Evolutionary conservation across 2,329 filamentous ascomycete species (phyloP).

Genomic region (Incumbomyces lentus): DNA sequence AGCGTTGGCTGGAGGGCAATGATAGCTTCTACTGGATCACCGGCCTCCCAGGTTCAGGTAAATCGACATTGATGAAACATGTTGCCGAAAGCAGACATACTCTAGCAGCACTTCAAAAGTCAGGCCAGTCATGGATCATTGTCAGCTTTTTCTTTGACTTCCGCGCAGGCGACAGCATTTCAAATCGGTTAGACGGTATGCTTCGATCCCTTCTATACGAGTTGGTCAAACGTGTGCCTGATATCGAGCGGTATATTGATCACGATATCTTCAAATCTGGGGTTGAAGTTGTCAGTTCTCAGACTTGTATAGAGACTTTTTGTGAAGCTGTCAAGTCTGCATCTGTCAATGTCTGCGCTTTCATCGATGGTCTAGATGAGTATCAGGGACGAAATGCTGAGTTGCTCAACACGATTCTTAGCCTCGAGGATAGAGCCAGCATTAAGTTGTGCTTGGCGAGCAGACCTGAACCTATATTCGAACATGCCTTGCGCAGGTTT

Average conservation of each 20-base stretch:
- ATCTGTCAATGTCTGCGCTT: neutral
- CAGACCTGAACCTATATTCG: conserved; percentile 2
- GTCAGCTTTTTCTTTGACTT: conserved; percentile 4
- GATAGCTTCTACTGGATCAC: conserved; percentile 7
- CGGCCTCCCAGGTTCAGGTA: conserved; percentile 34
- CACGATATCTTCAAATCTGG: neutral
- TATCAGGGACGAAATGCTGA: neutral
- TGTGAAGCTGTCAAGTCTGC: neutral
- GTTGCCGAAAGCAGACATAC: neutral
- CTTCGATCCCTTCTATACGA: conserved; percentile 1
- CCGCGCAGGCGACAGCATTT: neutral
- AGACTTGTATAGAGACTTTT: neutral
- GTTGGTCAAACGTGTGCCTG: neutral
- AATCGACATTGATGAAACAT: conserved; percentile 33
- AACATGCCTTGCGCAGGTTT: neutral
- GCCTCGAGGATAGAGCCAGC: neutral
- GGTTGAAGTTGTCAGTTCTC: neutral
- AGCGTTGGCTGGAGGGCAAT: neutral
- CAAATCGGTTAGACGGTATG: conserved; percentile 2
- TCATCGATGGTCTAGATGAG: conserved; percentile 8
- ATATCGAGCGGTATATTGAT: too few species aligned
- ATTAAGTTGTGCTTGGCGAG: conserved; percentile 5
- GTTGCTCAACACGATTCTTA: neutral
- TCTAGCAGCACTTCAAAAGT: neutral
- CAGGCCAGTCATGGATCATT: neutral